Evolutionary conservation across 371 early-diverging fungal genomes (phyloP).

Genomic region (Actinomortierella wolfii): DNA sequence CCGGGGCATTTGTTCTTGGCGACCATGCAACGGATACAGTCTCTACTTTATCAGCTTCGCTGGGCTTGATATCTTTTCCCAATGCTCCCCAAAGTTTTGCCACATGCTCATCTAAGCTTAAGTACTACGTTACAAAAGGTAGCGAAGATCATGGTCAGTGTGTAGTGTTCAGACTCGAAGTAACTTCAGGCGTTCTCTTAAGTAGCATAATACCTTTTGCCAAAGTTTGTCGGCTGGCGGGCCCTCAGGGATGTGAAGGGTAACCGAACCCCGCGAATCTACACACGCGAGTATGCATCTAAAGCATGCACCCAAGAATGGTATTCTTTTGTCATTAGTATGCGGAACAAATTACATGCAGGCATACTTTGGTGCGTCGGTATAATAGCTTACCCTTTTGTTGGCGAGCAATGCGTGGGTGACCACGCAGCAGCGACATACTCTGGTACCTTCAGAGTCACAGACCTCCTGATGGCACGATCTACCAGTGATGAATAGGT

Average conservation of each 20-base stretch:
- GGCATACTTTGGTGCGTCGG: no score
- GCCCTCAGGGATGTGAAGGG: constrained; percentile 20
- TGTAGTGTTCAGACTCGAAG: no score
- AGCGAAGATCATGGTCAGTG: background rate
- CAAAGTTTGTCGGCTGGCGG: constrained; percentile 19
- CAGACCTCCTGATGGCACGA: constrained; percentile 15
- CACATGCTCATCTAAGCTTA: constrained; percentile 16
- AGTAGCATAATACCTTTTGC: constrained; percentile 20
- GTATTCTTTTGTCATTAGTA: no score
- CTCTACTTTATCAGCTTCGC: constrained; percentile 26
- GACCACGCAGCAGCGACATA: constrained; percentile 28
- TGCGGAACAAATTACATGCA: background rate
- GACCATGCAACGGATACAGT: constrained; percentile 38
- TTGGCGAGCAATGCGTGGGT: constrained; percentile 31
- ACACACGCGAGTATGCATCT: constrained; percentile 38
- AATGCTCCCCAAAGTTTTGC: constrained; percentile 17
- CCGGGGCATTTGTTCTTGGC: constrained; percentile 21
- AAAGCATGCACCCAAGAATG: background rate
- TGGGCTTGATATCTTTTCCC: constrained; percentile 4
- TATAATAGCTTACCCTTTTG: constrained; percentile 24
- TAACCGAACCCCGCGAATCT: constrained; percentile 22
- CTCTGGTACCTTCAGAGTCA: constrained; percentile 9
- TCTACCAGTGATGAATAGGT: constrained; percentile 2
- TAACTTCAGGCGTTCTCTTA: no score
- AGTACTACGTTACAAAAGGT: constrained; percentile 7